phyloP scores from a whole-genome alignment of 257 asterid genomes.

The Catharanthus roseus region DNA sequence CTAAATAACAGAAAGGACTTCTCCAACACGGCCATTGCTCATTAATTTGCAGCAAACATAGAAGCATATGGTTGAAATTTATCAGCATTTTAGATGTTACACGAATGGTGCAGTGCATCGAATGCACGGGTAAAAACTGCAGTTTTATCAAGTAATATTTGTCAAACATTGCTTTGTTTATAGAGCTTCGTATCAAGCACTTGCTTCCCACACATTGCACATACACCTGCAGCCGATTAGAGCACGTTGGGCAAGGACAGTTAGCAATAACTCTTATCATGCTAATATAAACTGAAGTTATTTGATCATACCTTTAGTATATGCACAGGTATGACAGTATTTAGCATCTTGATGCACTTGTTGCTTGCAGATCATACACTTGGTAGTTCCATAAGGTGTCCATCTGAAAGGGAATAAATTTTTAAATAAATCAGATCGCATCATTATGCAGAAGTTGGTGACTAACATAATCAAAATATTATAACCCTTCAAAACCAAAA shows the following conservation, averaged over 20 bases:
- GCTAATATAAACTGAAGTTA: background rate
- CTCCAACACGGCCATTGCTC: background rate
- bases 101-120: constrained; percentile 2
- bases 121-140: background rate
- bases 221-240: constrained; percentile 66
- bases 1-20: background rate
- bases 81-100: background rate
- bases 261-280: background rate
- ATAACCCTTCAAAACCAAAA: background rate
- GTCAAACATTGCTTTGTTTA: constrained; percentile 94
- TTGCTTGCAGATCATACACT: constrained; percentile 91
- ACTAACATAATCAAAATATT: background rate
- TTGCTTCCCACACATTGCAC: constrained; percentile 99
- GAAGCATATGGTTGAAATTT: background rate
- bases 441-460: background rate
- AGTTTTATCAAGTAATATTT: background rate
- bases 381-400: constrained; percentile 86
- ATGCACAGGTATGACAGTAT: constrained; percentile 97
- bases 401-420: constrained; percentile 50
- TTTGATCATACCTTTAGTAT: constrained; percentile 66
- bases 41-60: background rate
- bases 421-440: background rate
- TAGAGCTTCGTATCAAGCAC: constrained; percentile 90
- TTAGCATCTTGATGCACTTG: constrained; percentile 98
- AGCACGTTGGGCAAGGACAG: constrained; percentile 5